These are phyloP conservation scores for Chrysoporthe puriensis DNA, from an alignment of 2,329 filamentous ascomycete genomes.

Conservation along the genomic window DNA sequence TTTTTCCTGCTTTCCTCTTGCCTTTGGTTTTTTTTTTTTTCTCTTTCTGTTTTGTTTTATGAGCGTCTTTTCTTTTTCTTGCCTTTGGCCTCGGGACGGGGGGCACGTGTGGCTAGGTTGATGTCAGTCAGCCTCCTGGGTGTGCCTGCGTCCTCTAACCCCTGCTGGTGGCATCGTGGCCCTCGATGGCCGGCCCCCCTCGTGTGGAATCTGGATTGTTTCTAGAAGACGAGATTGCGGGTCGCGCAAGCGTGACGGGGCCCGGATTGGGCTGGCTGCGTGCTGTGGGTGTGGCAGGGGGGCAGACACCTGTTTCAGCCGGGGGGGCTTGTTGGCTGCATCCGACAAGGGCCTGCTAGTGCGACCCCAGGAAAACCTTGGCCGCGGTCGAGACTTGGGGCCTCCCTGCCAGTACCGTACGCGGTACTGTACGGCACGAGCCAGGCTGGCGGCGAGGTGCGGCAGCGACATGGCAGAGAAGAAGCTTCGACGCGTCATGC, in stretches of 20 bases:
- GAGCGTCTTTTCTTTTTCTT: too few relatives aligned
- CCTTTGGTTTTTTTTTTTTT: too few relatives aligned
- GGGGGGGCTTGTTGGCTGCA: slow-evolving; percentile 42
- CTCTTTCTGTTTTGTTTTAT: too few relatives aligned
- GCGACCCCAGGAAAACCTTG: slow-evolving; percentile 30
- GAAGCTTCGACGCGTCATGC: slow-evolving; percentile 28
- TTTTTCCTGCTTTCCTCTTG: too few relatives aligned
- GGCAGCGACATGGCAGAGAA: slow-evolving; percentile 31
- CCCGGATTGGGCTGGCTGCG: slow-evolving; percentile 42
- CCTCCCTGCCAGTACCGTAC: slow-evolving; percentile 11
- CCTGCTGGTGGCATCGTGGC: slow-evolving; percentile 14
- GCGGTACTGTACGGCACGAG: slow-evolving; percentile 19
- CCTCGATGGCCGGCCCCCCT: not conserved
- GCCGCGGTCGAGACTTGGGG: slow-evolving; percentile 24
- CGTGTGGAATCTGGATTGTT: slow-evolving; percentile 39
- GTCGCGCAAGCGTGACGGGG: slow-evolving; percentile 51
- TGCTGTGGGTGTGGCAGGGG: slow-evolving; percentile 52
- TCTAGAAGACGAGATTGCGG: slow-evolving; percentile 47
- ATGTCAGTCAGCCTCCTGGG: not conserved
- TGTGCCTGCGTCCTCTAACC: slow-evolving; percentile 1
- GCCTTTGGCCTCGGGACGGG: too few relatives aligned
- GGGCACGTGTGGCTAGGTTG: not conserved
- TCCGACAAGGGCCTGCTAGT: slow-evolving; percentile 41
- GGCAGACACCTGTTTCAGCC: slow-evolving; percentile 54
- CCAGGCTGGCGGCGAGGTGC: slow-evolving; percentile 32